A percentile compares a stretch with the other conserved stretches of the same genome.
These are phyloP conservation scores for Cyamopsis tetragonoloba DNA, from an alignment of 306 rosid genomes.

Conservation along the genomic window DNA sequence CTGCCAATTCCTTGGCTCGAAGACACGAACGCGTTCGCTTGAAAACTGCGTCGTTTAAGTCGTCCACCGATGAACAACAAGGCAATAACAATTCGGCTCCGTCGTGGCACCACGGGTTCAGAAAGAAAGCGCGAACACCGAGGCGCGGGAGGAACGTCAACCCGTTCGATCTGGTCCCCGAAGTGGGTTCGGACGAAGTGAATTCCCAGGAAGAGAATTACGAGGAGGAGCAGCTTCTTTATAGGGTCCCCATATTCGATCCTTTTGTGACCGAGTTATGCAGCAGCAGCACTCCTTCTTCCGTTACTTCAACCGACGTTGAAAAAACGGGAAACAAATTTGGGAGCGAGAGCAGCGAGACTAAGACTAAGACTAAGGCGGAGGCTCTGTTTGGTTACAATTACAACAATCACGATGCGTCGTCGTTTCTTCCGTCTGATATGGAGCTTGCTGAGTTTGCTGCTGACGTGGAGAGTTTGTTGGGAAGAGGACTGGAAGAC, in stretches of 20 bases:
- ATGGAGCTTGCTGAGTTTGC: conserved; percentile 78
- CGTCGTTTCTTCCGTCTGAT: conserved; percentile 59
- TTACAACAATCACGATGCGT: conserved; percentile 19
- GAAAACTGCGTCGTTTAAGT: conserved; percentile 44
- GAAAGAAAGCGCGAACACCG: conserved; percentile 70
- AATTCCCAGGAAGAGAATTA: conserved; percentile 52
- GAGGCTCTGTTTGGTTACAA: background rate
- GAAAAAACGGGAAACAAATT: background rate
- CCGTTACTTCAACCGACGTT: conserved; percentile 30
- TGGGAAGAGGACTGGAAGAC: conserved; percentile 67
- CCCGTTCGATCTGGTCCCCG: conserved; percentile 66
- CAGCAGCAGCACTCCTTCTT: conserved; percentile 24
- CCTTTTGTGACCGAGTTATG: conserved; percentile 48
- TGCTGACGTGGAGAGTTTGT: conserved; percentile 83
- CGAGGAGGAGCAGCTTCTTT: conserved; percentile 77
- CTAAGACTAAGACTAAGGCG: too few relatives aligned
- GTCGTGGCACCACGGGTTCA: conserved; percentile 68
- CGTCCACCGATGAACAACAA: conserved; percentile 3
- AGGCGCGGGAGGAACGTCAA: conserved; percentile 41
- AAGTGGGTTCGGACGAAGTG: conserved; percentile 54
- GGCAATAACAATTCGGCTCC: conserved; percentile 31
- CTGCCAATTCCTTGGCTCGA: conserved; percentile 71
- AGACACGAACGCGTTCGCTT: conserved; percentile 70
- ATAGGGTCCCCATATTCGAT: conserved; percentile 71
- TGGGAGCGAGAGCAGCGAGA: conserved; percentile 16